Percentiles rank a stretch among this genome's conserved stretches.
These are phyloP conservation scores for Candida broadrunensis DNA, from an alignment of 805 yeast genomes.

Conservation along the genomic window DNA sequence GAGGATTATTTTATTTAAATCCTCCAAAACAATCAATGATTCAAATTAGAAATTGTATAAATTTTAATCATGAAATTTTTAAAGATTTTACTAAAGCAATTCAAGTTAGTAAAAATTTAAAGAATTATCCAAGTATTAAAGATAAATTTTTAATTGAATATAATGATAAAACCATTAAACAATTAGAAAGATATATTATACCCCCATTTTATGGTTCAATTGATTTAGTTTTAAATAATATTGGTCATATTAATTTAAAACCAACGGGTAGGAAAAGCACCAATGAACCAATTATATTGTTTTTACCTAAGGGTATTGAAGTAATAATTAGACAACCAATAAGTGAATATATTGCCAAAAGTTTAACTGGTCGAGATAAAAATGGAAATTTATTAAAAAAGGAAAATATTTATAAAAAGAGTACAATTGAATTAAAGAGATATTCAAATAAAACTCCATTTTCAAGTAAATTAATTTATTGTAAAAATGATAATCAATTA, in stretches of 20 bases:
- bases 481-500: background rate
- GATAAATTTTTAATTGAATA: slow-evolving; percentile 8
- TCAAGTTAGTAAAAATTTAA: slow-evolving; percentile 10
- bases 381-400: slow-evolving; percentile 19
- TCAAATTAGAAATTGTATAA: slow-evolving; percentile 46
- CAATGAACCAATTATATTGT: slow-evolving; percentile 28
- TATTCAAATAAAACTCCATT: slow-evolving; percentile 14
- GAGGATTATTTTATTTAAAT: slow-evolving; percentile 58
- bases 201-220: slow-evolving; percentile 72
- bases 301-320: slow-evolving; percentile 57
- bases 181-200: slow-evolving; percentile 44
- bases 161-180: slow-evolving; percentile 13
- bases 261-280: slow-evolving; percentile 49
- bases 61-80: slow-evolving; percentile 36
- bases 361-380: slow-evolving; percentile 29
- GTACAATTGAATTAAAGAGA: slow-evolving; percentile 14
- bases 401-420: slow-evolving; percentile 15
- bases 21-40: slow-evolving; percentile 52
- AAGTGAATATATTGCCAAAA: slow-evolving; percentile 33
- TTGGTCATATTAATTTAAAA: slow-evolving; percentile 60
- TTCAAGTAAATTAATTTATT: slow-evolving; percentile 14
- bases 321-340: slow-evolving; percentile 56
- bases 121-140: slow-evolving; percentile 6
- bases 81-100: slow-evolving; percentile 26
- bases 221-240: slow-evolving; percentile 61